Percentiles rank a stretch among this genome's conserved stretches.
phyloP scores from a whole-genome alignment of 192 early-diverging fungal species.

The Spinellus fusiger region DNA sequence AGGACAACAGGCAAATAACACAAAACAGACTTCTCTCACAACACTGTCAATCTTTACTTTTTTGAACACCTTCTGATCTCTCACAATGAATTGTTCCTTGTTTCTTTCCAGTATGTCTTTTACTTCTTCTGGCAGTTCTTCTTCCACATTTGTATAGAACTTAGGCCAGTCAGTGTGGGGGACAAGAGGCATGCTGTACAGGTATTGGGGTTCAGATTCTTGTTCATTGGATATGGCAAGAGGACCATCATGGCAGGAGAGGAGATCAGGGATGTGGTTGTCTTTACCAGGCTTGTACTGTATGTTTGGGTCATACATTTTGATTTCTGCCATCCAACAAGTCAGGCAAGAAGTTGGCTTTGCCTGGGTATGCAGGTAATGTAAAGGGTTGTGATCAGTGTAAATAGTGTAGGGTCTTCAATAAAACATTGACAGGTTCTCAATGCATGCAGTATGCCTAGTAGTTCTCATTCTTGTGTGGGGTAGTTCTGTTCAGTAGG shows the following conservation, averaged over 20 bases:
- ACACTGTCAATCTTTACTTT: not conserved
- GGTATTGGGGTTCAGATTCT: not conserved
- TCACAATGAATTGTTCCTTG: not conserved
- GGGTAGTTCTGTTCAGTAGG: slow-evolving; percentile 23
- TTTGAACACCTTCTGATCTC: not conserved
- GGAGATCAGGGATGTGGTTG: not conserved
- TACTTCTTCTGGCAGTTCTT: not conserved
- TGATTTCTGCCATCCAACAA: slow-evolving; percentile 3
- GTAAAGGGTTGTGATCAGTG: slow-evolving; percentile 1
- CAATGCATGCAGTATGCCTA: slow-evolving; percentile 8
- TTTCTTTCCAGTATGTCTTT: not conserved
- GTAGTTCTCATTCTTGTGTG: slow-evolving; percentile 17
- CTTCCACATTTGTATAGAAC: not conserved
- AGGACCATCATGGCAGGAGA: not conserved
- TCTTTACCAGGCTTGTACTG: slow-evolving; percentile 4
- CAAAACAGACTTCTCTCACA: not conserved
- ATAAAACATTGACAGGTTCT: slow-evolving; percentile 5
- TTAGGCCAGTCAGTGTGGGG: not conserved
- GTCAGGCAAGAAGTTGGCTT: not conserved
- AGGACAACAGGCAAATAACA: not conserved
- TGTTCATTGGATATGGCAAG: no score
- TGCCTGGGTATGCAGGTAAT: not conserved
- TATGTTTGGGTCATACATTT: slow-evolving; percentile 4
- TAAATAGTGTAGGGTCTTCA: not conserved
- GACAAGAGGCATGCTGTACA: not conserved